Percentiles rank a stretch among this genome's conserved stretches.
Evolutionary conservation across 805 yeast species (phyloP).

Genomic region (Zygosaccharomyces bailii): DNA sequence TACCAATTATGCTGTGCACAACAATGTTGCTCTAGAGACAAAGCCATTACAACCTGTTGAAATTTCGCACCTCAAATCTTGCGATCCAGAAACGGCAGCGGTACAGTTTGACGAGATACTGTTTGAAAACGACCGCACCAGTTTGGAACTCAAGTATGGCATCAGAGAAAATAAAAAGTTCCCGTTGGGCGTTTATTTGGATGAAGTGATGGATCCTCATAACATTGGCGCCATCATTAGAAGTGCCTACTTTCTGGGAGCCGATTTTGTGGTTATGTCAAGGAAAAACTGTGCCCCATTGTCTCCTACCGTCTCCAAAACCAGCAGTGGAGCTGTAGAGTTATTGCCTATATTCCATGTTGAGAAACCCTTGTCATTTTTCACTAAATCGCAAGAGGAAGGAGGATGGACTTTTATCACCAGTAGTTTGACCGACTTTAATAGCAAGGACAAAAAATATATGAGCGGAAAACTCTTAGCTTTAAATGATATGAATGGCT

Average conservation of each 20-base stretch:
- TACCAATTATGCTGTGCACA: conserved; percentile 70
- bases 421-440: conserved; percentile 44
- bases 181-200: conserved; percentile 74
- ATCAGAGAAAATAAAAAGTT: conserved; percentile 30
- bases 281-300: conserved; percentile 68
- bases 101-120: conserved; percentile 28
- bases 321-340: conserved; percentile 84
- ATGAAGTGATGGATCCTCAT: conserved; percentile 82
- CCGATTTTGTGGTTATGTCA: conserved; percentile 69
- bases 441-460: conserved; percentile 35
- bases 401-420: conserved; percentile 74
- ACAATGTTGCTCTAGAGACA: conserved; percentile 72
- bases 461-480: conserved; percentile 38
- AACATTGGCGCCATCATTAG: conserved; percentile 81
- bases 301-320: conserved; percentile 74
- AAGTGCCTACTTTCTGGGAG: conserved; percentile 79
- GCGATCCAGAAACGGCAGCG: conserved; percentile 19
- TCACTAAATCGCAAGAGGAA: conserved; percentile 47
- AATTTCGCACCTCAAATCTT: conserved; percentile 32
- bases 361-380: conserved; percentile 57
- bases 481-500: conserved; percentile 41
- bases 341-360: conserved; percentile 58
- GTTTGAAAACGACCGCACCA: conserved; percentile 17
- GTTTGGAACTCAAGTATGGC: conserved; percentile 30
- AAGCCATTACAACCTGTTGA: conserved; percentile 36